Base-by-base conservation (phyloP, 2,329 filamentous ascomycete genomes). In the Monosporascus ibericus region DNA sequence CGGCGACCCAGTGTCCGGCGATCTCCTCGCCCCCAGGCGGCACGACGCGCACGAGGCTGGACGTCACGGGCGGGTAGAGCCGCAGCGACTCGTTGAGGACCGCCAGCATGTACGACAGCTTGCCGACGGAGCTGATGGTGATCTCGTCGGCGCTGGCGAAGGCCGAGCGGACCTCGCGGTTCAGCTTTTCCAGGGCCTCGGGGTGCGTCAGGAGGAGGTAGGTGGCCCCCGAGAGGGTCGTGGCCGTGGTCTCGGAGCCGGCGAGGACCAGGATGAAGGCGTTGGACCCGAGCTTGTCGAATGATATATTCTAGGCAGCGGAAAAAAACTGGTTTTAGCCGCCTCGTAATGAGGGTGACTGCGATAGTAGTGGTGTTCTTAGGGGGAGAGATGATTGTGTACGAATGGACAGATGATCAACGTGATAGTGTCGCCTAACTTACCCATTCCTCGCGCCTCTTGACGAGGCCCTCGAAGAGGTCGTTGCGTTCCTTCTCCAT, bases 1-100 rank as follows among this genome's bases (percentile, higher is more conserved):
- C 60, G n/a, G 63, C 51, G 9, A 62, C 55, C 40, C 53, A 63
- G n/a, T 58, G 56, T 3, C 60, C 64, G 17, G 60, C 60, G 46
- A 67, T 54, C 6, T 55, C 42, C 4, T 53, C 54, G 24, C 64
- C 64, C 18, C 55, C 60, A 6, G 46, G 47, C 6, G 63, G 62
- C 3, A 62, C 57, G 14, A 18, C 20, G 18, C 65, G 56, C 22
- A 62, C 60, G 5, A 66, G 50, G 3, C 58, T 56, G 1, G 60
- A 56, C 1, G 59, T 57, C 0, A 67, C 61, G 7, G 64, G 64
- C 18, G 74, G 73, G 52, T 74, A 76, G 37, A 75, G 59, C 5
- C 75, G 67, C 17, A 77, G 56, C 9, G 65, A 59, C 58, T 77
- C 75, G 24, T 75, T 67, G n/a, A 76, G 63, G 38, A 65, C 62